Base-by-base conservation (phyloP, 345 rosid species). In the Populus nigra region DNA sequence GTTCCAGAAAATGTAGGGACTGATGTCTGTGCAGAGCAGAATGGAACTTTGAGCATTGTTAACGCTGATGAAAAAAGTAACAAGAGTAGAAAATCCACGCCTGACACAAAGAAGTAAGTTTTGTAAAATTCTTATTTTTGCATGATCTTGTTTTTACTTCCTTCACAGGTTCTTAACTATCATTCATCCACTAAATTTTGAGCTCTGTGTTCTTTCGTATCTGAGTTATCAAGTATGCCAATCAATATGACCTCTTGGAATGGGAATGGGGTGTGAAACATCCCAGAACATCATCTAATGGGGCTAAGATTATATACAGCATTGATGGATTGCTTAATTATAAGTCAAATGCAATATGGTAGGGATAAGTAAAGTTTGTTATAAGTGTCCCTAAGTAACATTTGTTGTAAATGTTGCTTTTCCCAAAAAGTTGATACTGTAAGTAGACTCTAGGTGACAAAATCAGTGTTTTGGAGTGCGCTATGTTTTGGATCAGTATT, bases 101-200 rank as follows among this genome's bases (percentile, higher is more conserved):
- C 68, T 72, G 75, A 75, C 3, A 47, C 77, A 67, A 84, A 83
- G 79, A 83, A 88, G 95, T 89, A 86, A 41, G 65, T 65, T 80
- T 53, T 77, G 15, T 59, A 10, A 59, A 59, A 7, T 59, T 59
- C 65, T 59, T n/a, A 23, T 23, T 59, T 43, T 43, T 43, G 25
- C 29, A n/a, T 59, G 25, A 59, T 23, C 65, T n/a, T n/a, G 65
- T 59, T 59, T 23, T n/a, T 59, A 43, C 65, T 59, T 59, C 65
- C 29, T 59, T 23, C 0, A 25, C 11, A 23, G 27, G 65, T 59
- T 23, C 25, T 25, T 3, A 59, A 59, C 29, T 59, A 59, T n/a
- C 27, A 59, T 59, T 11, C 23, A n/a, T 59, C 22, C 12, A 7
- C 12, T 27, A 43, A 45, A 17, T 25, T 43, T 65, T 63, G 38